Evolutionary conservation across 257 asterid species (phyloP).

Genomic region (Jaltomata sinuosa): DNA sequence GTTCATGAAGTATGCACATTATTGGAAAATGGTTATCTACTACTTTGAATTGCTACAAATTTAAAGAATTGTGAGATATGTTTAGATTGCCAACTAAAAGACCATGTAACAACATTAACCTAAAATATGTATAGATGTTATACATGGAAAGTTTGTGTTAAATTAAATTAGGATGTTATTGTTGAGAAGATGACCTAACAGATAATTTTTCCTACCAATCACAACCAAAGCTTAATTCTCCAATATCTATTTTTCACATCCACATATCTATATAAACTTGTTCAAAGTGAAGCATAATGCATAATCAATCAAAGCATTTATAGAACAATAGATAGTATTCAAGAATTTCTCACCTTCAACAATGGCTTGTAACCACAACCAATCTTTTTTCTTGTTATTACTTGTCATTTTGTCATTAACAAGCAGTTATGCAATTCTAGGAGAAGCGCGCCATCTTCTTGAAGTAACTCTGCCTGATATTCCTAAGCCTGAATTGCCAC

Average conservation of each 20-base stretch:
- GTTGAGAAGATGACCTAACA: not conserved
- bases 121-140: not conserved
- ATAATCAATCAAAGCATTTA: not conserved
- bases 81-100: not conserved
- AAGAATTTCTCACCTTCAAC: not conserved
- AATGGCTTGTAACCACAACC: not conserved
- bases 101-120: not conserved
- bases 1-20: not conserved
- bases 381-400: constrained; percentile 1
- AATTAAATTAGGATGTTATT: not conserved
- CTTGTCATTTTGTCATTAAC: not conserved
- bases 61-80: not conserved
- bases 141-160: not conserved
- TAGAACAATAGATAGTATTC: not conserved
- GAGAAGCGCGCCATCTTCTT: not conserved
- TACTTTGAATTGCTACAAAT: not conserved
- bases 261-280: not conserved
- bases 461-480: not conserved
- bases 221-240: not conserved
- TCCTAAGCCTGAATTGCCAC: not conserved
- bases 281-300: not conserved
- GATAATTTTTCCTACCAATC: not conserved
- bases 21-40: not conserved
- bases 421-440: not conserved
- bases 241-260: not conserved